Evolutionary conservation across 176 grass and related monocot species (phyloP).

Genomic region (Bromus sterilis): DNA sequence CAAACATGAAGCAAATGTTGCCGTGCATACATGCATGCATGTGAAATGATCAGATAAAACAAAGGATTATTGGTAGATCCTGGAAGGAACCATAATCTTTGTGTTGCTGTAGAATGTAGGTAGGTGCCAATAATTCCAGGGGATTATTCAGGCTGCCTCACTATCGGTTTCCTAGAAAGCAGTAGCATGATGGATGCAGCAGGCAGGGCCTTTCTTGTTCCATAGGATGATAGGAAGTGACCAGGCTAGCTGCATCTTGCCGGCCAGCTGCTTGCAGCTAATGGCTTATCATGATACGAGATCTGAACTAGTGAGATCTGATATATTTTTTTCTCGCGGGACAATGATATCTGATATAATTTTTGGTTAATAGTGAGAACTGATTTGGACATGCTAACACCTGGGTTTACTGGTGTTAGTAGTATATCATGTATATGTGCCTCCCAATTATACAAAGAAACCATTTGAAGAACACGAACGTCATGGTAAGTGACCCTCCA

Average conservation of each 20-base stretch:
- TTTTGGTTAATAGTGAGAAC: background rate
- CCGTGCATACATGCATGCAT: conserved; percentile 2
- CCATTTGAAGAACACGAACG: background rate
- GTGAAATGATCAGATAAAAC: background rate
- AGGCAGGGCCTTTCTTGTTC: no score
- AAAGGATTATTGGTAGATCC: no score
- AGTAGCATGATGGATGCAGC: background rate
- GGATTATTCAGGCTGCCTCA: background rate
- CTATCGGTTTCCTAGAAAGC: background rate
- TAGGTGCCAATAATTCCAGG: background rate
- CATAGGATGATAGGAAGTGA: no score
- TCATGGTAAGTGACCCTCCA: background rate
- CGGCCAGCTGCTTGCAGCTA: background rate
- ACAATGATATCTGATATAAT: no score
- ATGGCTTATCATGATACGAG: background rate
- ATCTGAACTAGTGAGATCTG: background rate
- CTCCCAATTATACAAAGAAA: background rate
- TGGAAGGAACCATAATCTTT: background rate
- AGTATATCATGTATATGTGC: background rate
- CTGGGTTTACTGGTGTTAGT: background rate
- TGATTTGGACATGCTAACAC: background rate
- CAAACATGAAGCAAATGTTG: background rate
- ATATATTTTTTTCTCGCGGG: background rate
- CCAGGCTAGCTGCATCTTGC: background rate
- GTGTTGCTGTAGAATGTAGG: background rate